phyloP scores from a whole-genome alignment of 179 eudicot genomes.

The Dionaea muscipula region DNA sequence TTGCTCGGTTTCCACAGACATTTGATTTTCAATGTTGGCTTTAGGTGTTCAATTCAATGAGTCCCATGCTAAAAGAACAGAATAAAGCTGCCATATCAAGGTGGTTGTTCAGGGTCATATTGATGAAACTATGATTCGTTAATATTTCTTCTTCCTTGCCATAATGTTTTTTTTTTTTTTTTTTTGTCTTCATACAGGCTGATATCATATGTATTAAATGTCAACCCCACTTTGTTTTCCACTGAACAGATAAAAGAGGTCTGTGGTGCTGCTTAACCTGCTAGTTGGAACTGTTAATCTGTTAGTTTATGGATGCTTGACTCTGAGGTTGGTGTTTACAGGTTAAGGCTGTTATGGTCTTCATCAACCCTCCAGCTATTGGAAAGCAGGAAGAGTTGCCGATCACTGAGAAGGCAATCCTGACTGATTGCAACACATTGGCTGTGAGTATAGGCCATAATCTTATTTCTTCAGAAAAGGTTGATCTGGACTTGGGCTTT shows the following conservation, averaged over 20 bases:
- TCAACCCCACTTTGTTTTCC: slow-evolving; percentile 40
- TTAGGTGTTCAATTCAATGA: no score
- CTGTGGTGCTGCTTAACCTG: not conserved
- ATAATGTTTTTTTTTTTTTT: slow-evolving; percentile 10
- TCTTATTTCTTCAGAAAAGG: slow-evolving; percentile 15
- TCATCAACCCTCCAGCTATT: slow-evolving; percentile 23
- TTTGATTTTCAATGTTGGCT: no score
- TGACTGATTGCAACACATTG: slow-evolving; percentile 34
- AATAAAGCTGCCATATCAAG: no score
- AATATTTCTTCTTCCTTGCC: no score
- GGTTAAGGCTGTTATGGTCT: slow-evolving; percentile 44
- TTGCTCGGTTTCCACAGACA: no score
- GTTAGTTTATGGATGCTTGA: not conserved
- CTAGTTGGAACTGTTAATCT: not conserved
- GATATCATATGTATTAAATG: slow-evolving; percentile 38
- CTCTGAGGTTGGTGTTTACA: slow-evolving; percentile 19
- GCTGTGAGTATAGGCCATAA: slow-evolving; percentile 24
- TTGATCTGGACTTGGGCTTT: slow-evolving; percentile 20
- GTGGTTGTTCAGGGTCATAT: no score
- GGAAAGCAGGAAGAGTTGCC: slow-evolving; percentile 31
- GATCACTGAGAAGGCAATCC: slow-evolving; percentile 23
- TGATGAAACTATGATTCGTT: no score
- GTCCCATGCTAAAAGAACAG: no score
- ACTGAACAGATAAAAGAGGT: slow-evolving; percentile 75
- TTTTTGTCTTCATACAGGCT: slow-evolving; percentile 31